Percentiles rank a stretch among this genome's conserved stretches.
Evolutionary conservation across 495 filamentous ascomycete genomes (phyloP).

Genomic region (Jackrogersella multiformis): DNA sequence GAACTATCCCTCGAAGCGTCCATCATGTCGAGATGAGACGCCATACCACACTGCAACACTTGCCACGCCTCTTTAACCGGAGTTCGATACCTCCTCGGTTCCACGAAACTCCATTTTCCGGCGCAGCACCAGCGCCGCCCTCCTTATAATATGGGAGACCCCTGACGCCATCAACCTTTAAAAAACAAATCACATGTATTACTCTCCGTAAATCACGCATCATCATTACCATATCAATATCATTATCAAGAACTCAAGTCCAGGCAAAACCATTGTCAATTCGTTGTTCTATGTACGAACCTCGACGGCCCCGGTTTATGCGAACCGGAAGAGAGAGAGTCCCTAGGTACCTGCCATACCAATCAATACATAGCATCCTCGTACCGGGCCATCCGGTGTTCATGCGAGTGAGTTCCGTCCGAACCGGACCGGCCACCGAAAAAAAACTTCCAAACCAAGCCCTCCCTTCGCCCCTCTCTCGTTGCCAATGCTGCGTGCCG

Average conservation of each 20-base stretch:
- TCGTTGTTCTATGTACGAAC: conserved; percentile 4
- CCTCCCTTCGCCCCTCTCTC: not conserved
- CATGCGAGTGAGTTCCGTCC: not conserved
- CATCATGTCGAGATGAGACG: too few species aligned
- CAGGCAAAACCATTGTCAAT: not conserved
- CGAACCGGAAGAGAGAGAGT: not conserved
- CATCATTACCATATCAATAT: not conserved
- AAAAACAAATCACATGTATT: not conserved
- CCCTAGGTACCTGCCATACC: too few species aligned
- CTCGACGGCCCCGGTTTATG: not conserved
- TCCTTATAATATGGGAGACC: too few species aligned
- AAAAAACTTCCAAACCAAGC: not conserved
- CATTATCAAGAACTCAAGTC: not conserved
- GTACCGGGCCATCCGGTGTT: not conserved
- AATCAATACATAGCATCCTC: too few species aligned
- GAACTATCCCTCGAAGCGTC: too few species aligned
- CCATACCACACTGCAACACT: too few species aligned
- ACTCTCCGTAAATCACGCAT: too few species aligned
- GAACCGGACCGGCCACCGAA: not conserved
- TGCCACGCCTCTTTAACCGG: too few species aligned
- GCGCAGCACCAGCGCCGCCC: too few species aligned
- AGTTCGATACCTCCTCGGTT: too few species aligned
- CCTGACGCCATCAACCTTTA: too few species aligned
- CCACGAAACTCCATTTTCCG: too few species aligned
- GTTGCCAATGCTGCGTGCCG: not conserved